These are phyloP conservation scores for Calonectria multiphialidica DNA, from an alignment of 2,329 filamentous ascomycete species.

Conservation along the genomic window DNA sequence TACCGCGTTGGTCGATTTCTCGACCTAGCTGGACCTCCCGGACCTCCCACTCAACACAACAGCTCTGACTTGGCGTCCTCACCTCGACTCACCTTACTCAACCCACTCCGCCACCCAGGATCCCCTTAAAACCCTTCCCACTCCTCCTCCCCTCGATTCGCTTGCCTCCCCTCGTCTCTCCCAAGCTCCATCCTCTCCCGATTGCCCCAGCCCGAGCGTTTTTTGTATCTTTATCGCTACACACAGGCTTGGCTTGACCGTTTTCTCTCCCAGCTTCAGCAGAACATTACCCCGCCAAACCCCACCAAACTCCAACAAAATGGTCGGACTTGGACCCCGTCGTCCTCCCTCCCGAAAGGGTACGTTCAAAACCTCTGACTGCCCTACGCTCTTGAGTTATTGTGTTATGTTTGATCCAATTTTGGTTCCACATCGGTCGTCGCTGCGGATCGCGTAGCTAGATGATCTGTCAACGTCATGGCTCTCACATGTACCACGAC, in stretches of 20 bases:
- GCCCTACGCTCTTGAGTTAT: not conserved
- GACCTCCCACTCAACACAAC: constrained; percentile 36
- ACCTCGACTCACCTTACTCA: constrained; percentile 36
- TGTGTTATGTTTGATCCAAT: not conserved
- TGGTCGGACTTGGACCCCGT: constrained; percentile 65
- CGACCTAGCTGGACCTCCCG: constrained; percentile 18
- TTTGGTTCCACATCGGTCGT: not conserved
- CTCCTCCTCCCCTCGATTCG: constrained; percentile 9
- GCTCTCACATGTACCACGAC: constrained; percentile 4
- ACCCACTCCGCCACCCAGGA: constrained; percentile 38
- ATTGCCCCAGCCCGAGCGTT: not conserved
- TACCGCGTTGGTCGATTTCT: constrained; percentile 5
- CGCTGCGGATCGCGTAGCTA: not conserved
- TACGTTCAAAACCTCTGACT: constrained; percentile 57
- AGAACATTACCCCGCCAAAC: constrained; percentile 51
- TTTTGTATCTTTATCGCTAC: constrained; percentile 8
- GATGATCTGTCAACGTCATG: not conserved
- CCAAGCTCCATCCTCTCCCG: not conserved
- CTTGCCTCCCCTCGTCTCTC: not conserved
- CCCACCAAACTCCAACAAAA: constrained; percentile 53
- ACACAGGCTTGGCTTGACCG: not conserved
- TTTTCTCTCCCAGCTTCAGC: constrained; percentile 24
- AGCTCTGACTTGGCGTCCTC: constrained; percentile 28
- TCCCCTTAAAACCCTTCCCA: constrained; percentile 42
- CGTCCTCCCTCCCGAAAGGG: constrained; percentile 72